Conservation (phyloP, 2,329 filamentous ascomycete genomes). For the Dothideomycetes sp. region DNA sequence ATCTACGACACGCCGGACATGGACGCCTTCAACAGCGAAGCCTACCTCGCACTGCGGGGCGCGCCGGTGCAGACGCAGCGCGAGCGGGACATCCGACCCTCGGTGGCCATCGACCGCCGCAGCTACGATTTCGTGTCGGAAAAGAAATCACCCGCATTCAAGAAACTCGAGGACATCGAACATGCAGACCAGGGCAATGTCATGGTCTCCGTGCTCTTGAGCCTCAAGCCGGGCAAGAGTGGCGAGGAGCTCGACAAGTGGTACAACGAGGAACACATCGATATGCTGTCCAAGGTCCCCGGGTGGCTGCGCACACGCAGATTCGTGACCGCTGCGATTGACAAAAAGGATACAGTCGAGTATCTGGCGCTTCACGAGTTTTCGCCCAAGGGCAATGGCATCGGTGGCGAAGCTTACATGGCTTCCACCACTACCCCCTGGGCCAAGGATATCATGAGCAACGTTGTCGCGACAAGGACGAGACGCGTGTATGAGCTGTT, state of each 20-base stretch:
- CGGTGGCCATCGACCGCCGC: conserved; percentile 55
- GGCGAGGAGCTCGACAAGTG: conserved; percentile 52
- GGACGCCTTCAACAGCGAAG: conserved; percentile 55
- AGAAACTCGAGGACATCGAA: conserved; percentile 47
- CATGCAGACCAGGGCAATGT: conserved; percentile 49
- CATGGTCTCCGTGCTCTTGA: conserved; percentile 51
- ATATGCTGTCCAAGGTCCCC: conserved; percentile 59
- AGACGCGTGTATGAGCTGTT: conserved; percentile 59
- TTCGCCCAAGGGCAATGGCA: conserved; percentile 51
- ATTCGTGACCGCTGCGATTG: conserved; percentile 56
- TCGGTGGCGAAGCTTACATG: conserved; percentile 53
- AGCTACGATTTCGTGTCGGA: conserved; percentile 57
- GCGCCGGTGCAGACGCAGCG: conserved; percentile 45
- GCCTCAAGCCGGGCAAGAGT: conserved; percentile 42
- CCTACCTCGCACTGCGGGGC: conserved; percentile 57
- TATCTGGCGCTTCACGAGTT: conserved; percentile 66
- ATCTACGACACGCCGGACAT: conserved; percentile 74
- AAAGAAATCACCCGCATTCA: conserved; percentile 44
- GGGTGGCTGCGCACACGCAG: conserved; percentile 68
- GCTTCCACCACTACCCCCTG: conserved; percentile 53
- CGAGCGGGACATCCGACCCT: conserved; percentile 36
- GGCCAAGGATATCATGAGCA: conserved; percentile 46
- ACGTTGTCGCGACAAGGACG: conserved; percentile 46
- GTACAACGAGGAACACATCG: conserved; percentile 65
- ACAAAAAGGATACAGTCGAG: conserved; percentile 39